Percentiles rank a stretch among this genome's conserved stretches.
phyloP scores from a whole-genome alignment of 768 basidiomycete genomes.

The Hygrophoropsis aurantiaca region DNA sequence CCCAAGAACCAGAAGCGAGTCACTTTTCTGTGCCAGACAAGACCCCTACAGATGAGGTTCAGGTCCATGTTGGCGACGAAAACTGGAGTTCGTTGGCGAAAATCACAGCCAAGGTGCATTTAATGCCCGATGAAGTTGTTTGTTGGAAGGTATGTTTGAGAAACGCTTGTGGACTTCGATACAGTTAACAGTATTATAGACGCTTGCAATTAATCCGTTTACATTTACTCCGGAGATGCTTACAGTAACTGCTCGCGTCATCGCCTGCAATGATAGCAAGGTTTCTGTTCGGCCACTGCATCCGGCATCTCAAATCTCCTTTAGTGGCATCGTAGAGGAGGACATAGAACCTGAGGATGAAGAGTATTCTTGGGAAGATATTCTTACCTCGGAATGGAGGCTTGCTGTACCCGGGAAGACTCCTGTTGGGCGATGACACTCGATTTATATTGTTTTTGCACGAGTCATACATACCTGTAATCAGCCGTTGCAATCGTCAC shows the following conservation, averaged over 20 bases:
- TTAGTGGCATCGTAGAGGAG: slow-evolving; percentile 21
- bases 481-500: no score
- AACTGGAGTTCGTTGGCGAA: slow-evolving; percentile 18
- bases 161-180: background rate
- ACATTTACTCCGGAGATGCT: slow-evolving; percentile 63
- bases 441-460: no score
- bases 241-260: slow-evolving; percentile 45
- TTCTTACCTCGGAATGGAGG: slow-evolving; percentile 30
- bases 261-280: slow-evolving; percentile 14
- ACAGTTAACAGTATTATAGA: slow-evolving; percentile 33
- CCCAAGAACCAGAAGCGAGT: slow-evolving; percentile 15
- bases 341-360: slow-evolving; percentile 20
- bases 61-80: slow-evolving; percentile 17
- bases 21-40: background rate
- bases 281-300: slow-evolving; percentile 18
- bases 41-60: no score
- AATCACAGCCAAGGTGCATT: slow-evolving; percentile 23
- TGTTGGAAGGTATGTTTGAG: slow-evolving; percentile 49
- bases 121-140: slow-evolving; percentile 32
- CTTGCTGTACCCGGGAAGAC: slow-evolving; percentile 31
- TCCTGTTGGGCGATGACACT: slow-evolving; percentile 9
- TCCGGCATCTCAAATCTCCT: slow-evolving; percentile 22
- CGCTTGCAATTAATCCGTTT: slow-evolving; percentile 54
- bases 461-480: no score
- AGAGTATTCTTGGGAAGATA: slow-evolving; percentile 26